A percentile compares a stretch with the other conserved stretches of the same genome.
Conservation (phyloP, 768 basidiomycete species). For the Artomyces pyxidatus region DNA sequence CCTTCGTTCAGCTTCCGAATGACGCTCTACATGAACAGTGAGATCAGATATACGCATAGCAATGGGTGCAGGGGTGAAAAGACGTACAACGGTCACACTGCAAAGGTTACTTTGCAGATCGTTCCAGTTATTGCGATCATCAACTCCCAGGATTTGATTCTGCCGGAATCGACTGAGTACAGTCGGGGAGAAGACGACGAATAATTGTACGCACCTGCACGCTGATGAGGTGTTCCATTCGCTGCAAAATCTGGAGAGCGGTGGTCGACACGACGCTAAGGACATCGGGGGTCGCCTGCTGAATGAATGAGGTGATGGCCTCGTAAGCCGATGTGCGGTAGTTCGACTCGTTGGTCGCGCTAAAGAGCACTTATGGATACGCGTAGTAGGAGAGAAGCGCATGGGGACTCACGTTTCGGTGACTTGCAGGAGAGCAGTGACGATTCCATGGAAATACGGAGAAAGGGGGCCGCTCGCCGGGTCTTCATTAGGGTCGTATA, state of each 20-base stretch:
- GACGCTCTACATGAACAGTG: conserved; percentile 45
- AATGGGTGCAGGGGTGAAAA: neutral
- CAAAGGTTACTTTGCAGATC: conserved; percentile 95
- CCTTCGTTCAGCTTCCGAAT: conserved; percentile 77
- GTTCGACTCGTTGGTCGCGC: conserved; percentile 81
- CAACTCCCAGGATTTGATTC: conserved; percentile 90
- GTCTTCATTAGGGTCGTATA: conserved; percentile 52
- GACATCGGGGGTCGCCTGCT: conserved; percentile 72
- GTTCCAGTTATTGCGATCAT: conserved; percentile 98
- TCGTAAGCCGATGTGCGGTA: conserved; percentile 95
- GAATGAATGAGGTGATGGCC: conserved; percentile 82
- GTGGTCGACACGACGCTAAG: conserved; percentile 79
- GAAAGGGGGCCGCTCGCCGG: conserved; percentile 60
- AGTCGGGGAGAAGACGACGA: no score
- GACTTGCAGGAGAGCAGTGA: conserved; percentile 74
- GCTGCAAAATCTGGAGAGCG: conserved; percentile 68
- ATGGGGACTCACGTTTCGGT: conserved; percentile 66
- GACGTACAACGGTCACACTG: conserved; percentile 74
- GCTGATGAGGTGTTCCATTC: conserved; percentile 81
- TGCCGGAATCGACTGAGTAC: conserved; percentile 29
- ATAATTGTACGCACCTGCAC: conserved; percentile 59
- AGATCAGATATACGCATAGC: neutral
- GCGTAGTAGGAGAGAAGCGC: neutral
- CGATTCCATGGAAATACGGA: conserved; percentile 82
- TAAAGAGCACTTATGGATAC: conserved; percentile 21